A percentile compares a stretch with the other conserved stretches of the same genome.
Evolutionary conservation across 2,329 filamentous ascomycete genomes (phyloP).

Genomic region (Sclerotinia nivalis): DNA sequence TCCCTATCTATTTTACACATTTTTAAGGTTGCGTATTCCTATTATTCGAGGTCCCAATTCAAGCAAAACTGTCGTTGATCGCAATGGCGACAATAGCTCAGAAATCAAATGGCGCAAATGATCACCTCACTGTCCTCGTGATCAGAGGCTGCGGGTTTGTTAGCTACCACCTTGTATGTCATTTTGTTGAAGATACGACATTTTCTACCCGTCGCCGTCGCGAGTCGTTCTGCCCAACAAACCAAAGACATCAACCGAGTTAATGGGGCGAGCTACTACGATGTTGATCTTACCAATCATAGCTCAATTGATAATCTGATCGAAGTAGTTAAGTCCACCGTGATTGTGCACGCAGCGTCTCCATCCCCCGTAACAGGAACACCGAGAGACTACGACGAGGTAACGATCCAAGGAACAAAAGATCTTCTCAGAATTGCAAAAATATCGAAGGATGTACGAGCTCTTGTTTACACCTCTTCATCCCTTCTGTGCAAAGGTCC

Average conservation of each 20-base stretch:
- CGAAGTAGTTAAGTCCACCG: not conserved
- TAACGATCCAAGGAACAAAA: slow-evolving; percentile 12
- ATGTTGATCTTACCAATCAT: slow-evolving; percentile 11
- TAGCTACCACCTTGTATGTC: slow-evolving; percentile 5
- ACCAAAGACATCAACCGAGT: not conserved
- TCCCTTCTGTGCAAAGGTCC: slow-evolving; percentile 12
- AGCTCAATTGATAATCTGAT: slow-evolving; percentile 7
- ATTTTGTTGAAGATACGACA: not conserved
- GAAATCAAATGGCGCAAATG: not conserved
- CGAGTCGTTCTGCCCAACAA: slow-evolving; percentile 5
- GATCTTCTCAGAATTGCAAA: slow-evolving; percentile 3
- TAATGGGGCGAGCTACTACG: not conserved
- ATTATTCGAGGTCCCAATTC: not conserved
- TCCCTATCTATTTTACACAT: not conserved
- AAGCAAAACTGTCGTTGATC: not conserved
- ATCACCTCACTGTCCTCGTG: not conserved
- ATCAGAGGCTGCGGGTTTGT: slow-evolving; percentile 12
- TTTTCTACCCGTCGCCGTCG: not conserved
- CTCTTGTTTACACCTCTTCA: slow-evolving; percentile 13
- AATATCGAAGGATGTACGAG: slow-evolving; percentile 4
- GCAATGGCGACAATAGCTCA: not conserved
- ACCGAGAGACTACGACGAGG: not conserved
- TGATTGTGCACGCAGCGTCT: slow-evolving; percentile 9
- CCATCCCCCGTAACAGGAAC: slow-evolving; percentile 17
- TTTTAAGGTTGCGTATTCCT: not conserved